These are phyloP conservation scores for Penicillium freii DNA, from an alignment of 2,329 filamentous ascomycete genomes.

Conservation along the genomic window DNA sequence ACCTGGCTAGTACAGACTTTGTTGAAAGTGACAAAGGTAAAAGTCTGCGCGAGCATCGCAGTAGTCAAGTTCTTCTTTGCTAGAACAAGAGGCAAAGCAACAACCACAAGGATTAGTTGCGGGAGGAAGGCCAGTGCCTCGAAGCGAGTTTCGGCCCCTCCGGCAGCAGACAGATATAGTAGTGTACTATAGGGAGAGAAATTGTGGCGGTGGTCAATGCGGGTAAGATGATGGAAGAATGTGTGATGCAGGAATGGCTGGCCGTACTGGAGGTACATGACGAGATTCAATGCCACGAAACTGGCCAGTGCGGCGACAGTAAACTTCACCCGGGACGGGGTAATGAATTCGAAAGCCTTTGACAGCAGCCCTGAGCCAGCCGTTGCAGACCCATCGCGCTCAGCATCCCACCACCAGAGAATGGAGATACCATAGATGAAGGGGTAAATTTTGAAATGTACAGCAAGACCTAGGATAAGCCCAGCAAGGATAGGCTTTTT, in stretches of 20 bases:
- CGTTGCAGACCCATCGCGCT: constrained; percentile 16
- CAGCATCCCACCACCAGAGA: constrained; percentile 44
- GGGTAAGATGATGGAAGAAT: constrained; percentile 86
- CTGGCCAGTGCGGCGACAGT: constrained; percentile 64
- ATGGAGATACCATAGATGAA: constrained; percentile 80
- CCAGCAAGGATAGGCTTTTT: constrained; percentile 66
- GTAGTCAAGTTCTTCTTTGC: constrained; percentile 78
- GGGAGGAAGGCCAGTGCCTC: constrained; percentile 87
- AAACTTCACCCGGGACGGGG: constrained; percentile 38
- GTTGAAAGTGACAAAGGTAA: constrained; percentile 96
- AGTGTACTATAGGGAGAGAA: constrained; percentile 95
- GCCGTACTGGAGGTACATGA: constrained; percentile 80
- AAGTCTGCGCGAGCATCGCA: constrained; percentile 91
- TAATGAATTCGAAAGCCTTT: constrained; percentile 37
- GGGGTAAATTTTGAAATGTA: constrained; percentile 99
- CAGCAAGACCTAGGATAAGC: constrained; percentile 71
- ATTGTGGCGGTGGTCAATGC: constrained; percentile 96
- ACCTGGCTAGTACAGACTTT: constrained; percentile 99
- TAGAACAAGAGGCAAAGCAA: constrained; percentile 71
- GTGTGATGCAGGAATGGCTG: constrained; percentile 81
- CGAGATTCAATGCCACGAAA: constrained; percentile 69
- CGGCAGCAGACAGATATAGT: constrained; percentile 78
- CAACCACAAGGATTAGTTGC: constrained; percentile 74
- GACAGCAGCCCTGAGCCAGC: constrained; percentile 10
- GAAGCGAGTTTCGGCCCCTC: constrained; percentile 47